Conservation (phyloP, 805 yeast genomes). For the Saturnispora zaruensis region DNA sequence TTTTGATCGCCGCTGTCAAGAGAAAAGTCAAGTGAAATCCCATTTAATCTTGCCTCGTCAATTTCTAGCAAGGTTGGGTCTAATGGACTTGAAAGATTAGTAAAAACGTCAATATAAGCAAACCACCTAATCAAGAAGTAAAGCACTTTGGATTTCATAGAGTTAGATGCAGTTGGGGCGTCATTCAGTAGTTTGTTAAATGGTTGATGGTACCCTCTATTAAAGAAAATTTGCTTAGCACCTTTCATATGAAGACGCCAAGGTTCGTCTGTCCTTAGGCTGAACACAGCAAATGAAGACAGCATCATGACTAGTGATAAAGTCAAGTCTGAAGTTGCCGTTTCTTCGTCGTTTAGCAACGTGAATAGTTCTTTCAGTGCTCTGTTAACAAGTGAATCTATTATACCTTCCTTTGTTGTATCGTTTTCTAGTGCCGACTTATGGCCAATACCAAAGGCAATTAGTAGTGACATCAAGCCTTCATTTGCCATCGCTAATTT, state of each 20-base stretch:
- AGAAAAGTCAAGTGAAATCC: background rate
- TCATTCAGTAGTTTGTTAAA: constrained; percentile 22
- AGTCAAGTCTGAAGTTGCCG: constrained; percentile 57
- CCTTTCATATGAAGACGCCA: constrained; percentile 64
- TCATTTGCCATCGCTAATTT: constrained; percentile 55
- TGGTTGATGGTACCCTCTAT: constrained; percentile 38
- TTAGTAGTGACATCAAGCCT: constrained; percentile 46
- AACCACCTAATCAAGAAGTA: constrained; percentile 61
- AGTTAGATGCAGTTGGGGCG: constrained; percentile 9
- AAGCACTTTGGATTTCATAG: constrained; percentile 31
- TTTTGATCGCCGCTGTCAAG: background rate
- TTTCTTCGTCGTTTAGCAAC: constrained; percentile 40
- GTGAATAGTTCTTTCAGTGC: constrained; percentile 49
- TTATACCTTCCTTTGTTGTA: constrained; percentile 28
- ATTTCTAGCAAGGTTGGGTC: constrained; percentile 24
- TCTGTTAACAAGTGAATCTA: constrained; percentile 45
- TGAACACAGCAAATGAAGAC: constrained; percentile 46
- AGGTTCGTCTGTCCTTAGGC: constrained; percentile 33
- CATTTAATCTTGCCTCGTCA: background rate
- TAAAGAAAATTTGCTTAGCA: constrained; percentile 53
- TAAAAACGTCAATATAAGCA: constrained; percentile 57
- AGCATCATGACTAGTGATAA: constrained; percentile 53
- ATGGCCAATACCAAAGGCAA: constrained; percentile 44
- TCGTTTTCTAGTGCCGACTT: constrained; percentile 19
- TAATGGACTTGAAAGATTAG: constrained; percentile 49